Evolutionary conservation across 257 asterid species (phyloP), one percentile per base, ranked within the genome.

Genomic region (Solanum lignicaule): DNA sequence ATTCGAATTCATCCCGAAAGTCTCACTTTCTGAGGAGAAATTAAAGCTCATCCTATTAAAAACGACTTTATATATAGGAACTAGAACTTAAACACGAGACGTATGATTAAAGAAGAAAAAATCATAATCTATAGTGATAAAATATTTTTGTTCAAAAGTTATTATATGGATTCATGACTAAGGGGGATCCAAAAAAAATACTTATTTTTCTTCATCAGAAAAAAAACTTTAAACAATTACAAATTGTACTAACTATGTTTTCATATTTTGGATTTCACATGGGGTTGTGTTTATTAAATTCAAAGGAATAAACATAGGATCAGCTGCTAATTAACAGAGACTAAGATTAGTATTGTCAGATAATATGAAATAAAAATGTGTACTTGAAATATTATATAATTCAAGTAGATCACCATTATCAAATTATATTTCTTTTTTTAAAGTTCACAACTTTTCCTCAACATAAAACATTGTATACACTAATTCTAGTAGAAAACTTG

Each of bases 231-330:
- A 74, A 74, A 35, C 31, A 35, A 74, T 74, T 36, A 74, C 9
- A 74, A 36, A 74, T 21, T 11, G 52, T 74, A 74, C 31, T 74
- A 74, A 27, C 52, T 36, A 39, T 74, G 20, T 74, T 11, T 10
- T 74, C 20, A 75, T 12, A 5, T 60, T 25, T 76, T 52, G 39
- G 68, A 7, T 46, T 55, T 87, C 82, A 82, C 73, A 25, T 39
- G 65, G 65, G 32, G 46, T 58, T 60, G 10, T 27, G 46, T 60
- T 25, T 71, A 71, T 4, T 18, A 32, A 72, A 32, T 32, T 86
- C 15, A 48, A 11, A 75, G 86, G 88, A 87, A 87, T 76, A 69
- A 89, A 83, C 71, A 72, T 66, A 32, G 91, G 89, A 89, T 87
- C 89, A 33, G 68, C 55, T 84, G 91, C 89, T 15, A 31, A 73